phyloP scores from a whole-genome alignment of 1,284 basidiomycete genomes.

The Dichomitus squalens region DNA sequence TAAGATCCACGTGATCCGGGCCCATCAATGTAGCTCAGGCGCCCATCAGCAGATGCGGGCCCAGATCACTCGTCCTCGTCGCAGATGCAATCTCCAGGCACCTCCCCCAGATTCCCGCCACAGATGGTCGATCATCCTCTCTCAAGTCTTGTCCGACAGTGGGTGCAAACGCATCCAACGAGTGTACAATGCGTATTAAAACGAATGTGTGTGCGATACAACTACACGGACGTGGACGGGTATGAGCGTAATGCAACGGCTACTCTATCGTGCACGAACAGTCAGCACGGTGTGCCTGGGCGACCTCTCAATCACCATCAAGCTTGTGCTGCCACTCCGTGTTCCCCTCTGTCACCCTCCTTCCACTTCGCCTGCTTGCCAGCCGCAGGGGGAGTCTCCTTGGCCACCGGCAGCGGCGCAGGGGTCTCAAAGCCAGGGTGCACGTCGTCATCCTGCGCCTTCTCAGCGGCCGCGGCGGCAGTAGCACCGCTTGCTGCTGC shows the following conservation, averaged over 20 bases:
- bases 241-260: neutral
- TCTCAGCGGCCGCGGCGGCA: constrained; percentile 31
- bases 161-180: neutral
- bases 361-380: constrained; percentile 29
- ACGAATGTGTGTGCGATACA: neutral
- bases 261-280: neutral
- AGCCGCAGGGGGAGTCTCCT: constrained; percentile 22
- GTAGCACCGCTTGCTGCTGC: constrained; percentile 39
- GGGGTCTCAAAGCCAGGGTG: constrained; percentile 36
- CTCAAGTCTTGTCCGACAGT: neutral
- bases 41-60: neutral
- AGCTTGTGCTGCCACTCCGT: constrained; percentile 10
- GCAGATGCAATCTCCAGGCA: constrained; percentile 22
- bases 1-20: constrained; percentile 21
- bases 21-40: neutral
- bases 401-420: constrained; percentile 9
- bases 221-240: neutral
- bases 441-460: constrained; percentile 40
- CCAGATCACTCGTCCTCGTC: neutral
- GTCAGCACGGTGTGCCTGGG: neutral
- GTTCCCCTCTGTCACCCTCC: constrained; percentile 29
- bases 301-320: constrained; percentile 3
- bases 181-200: too few species aligned
- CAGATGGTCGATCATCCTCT: constrained; percentile 7
- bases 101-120: constrained; percentile 12